Base-by-base conservation (phyloP, 805 yeast genomes). In the Dipodascus geniculatus region DNA sequence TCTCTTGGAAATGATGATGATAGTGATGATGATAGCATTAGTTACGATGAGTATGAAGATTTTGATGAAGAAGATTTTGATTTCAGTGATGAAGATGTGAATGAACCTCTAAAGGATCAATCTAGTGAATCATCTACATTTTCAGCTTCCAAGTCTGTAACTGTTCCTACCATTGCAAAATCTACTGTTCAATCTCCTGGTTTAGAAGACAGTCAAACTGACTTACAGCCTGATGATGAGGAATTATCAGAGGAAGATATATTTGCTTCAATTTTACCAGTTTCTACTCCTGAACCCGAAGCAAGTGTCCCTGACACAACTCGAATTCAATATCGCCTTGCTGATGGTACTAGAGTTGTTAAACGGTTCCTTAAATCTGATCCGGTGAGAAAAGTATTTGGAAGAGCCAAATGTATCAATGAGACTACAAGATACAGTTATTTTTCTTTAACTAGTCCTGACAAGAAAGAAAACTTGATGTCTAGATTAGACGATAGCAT, bases 241-340 rank as follows among this genome's bases (percentile, higher is more conserved):
- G 54, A 48, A 1, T 55, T 53, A n/a, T 56, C 52, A n/a, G 52
- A 49, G 9, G 55, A 50, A 3, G 81, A 80, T 56, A 68, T 70
- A 3, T 75, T 85, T 54, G 75, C 73, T 8, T 53, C 69, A 0
- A 82, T 87, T 6, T 50, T 64, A 28, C 74, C 90, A 0, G 60
- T 63, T 1, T 75, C 74, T 48, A 79, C 81, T 54, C 71, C 71
- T 0, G 96, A 89, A 62, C 95, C 96, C 0, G 66, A 77, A 1
- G 64, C 71, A 2, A 82, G 77, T 9, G 76, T 79, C 0, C 68
- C 73, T 4, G 73, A 81, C 0, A 70, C 74, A 3, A 87, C 96
- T 0, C 74, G 96, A 61, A 78, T 93, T 23, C 98, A 93, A 68
- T 77, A 93, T n/a, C 75, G 96, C 55, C 77, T 87, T 24, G 93